phyloP scores from a whole-genome alignment of 768 basidiomycete species.

The Chalciporus sphaerocephalus region DNA sequence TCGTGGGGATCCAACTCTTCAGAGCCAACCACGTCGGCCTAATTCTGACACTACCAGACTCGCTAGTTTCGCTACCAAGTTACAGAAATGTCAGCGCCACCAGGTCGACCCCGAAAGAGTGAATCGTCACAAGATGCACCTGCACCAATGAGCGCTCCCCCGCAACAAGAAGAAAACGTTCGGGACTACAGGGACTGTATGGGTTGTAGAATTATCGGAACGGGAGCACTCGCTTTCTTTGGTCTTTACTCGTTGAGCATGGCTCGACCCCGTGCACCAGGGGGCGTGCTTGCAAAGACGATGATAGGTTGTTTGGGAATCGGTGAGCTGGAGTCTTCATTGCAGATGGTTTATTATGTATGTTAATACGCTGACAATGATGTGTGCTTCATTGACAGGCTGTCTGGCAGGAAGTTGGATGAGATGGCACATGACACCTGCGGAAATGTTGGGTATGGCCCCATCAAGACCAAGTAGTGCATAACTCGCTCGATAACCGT shows the following conservation, averaged over 20 bases:
- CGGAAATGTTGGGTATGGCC: conserved; percentile 18
- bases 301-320: conserved; percentile 60
- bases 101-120: conserved; percentile 11
- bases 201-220: conserved; percentile 67
- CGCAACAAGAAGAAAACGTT: conserved; percentile 6
- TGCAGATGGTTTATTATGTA: background rate
- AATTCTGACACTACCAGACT: background rate
- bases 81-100: conserved; percentile 18
- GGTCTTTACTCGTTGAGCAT: conserved; percentile 66
- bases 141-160: background rate
- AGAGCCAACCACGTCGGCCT: too few relatives aligned
- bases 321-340: conserved; percentile 37
- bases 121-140: background rate
- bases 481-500: background rate
- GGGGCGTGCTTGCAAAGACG: conserved; percentile 55
- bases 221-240: conserved; percentile 55
- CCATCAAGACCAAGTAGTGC: conserved; percentile 1
- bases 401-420: conserved; percentile 29
- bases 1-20: too few relatives aligned
- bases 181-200: conserved; percentile 49
- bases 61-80: background rate
- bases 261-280: conserved; percentile 59
- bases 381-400: conserved; percentile 7
- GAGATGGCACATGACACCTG: conserved; percentile 29
- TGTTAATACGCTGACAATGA: conserved; percentile 8